Evolutionary conservation across 768 basidiomycete genomes (phyloP).

Genomic region (Imleria badia): DNA sequence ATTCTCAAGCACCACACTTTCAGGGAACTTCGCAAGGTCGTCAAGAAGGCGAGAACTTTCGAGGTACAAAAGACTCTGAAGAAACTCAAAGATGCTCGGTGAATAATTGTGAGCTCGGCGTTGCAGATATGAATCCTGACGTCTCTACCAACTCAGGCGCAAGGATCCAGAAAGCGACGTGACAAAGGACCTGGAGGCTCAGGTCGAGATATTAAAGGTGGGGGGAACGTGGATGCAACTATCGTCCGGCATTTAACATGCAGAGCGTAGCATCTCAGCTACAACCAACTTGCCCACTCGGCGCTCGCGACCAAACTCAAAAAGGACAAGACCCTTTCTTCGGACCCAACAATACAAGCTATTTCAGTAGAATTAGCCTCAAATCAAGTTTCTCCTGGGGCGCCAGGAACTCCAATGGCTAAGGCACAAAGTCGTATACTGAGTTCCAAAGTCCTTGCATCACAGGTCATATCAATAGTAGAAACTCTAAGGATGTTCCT

Average conservation of each 20-base stretch:
- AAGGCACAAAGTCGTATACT: constrained; percentile 73
- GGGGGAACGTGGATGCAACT: constrained; percentile 3
- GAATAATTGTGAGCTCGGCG: constrained; percentile 11
- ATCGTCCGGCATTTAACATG: background rate
- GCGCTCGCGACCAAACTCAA: constrained; percentile 72
- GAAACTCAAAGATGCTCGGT: constrained; percentile 72
- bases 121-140: background rate
- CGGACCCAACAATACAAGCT: constrained; percentile 48
- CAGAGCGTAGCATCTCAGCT: constrained; percentile 49
- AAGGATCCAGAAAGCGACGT: constrained; percentile 40
- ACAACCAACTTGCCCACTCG: constrained; percentile 57
- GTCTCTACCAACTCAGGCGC: constrained; percentile 24
- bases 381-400: constrained; percentile 33
- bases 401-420: constrained; percentile 43
- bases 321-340: constrained; percentile 63
- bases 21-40: constrained; percentile 69
- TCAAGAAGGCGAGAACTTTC: constrained; percentile 78
- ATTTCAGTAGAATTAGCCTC: constrained; percentile 45
- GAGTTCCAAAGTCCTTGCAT: constrained; percentile 74
- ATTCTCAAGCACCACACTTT: constrained; percentile 66
- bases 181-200: constrained; percentile 52
- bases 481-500: constrained; percentile 48
- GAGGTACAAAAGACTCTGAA: constrained; percentile 85
- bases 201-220: constrained; percentile 70
- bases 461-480: constrained; percentile 52